Evolutionary conservation across 1,284 basidiomycete species (phyloP), one percentile per base, ranked within the genome.

Genomic region (Pseudozyma hubeiensis): DNA sequence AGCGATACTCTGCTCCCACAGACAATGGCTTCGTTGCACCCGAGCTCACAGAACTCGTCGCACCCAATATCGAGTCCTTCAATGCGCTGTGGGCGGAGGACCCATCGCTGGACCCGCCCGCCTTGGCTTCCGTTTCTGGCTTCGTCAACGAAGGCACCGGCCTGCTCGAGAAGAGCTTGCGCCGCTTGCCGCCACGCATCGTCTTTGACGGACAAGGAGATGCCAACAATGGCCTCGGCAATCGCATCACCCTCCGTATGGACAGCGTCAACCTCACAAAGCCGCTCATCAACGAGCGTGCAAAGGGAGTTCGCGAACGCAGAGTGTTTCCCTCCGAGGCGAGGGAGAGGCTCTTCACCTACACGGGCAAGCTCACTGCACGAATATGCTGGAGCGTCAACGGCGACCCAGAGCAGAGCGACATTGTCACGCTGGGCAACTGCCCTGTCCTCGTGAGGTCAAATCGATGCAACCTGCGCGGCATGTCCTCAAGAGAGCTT

Each of bases 391-490:
- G 93, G 93, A 91, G 90, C 57, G 89, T 97, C 67, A 91, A 92
- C 75, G 87, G 87, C 33, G 88, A 89, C n/a, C 89, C 91, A 24
- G 89, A 89, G 58, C 89, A 92, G 75, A 90, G 90, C 74, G 89
- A 92, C 69, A 89, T 89, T 54, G 90, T 91, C 78, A 94, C 98
- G 71, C 93, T 97, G 83, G 97, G 97, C 66, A 88, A 93, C 48
- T 88, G 97, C 16, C 97, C 97, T 6, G 91, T 99, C 86, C 98
- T 99, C 94, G 91, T 97, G 85, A 90, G 93, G 92, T 98, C 96
- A n/a, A 91, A 90, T 30, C 88, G 96, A 56, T 99, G 97, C 85
- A 97, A 98, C 85, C 85, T 99, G 30, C 90, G 91, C 45, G 89
- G 89, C 44, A 89, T 97, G 86, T 90, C 93, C 3, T 93, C 96